A percentile compares a stretch with the other conserved stretches of the same genome.
Evolutionary conservation across 352 stramenopile genomes (phyloP).

Genomic region (Phytophthora podocarpi): DNA sequence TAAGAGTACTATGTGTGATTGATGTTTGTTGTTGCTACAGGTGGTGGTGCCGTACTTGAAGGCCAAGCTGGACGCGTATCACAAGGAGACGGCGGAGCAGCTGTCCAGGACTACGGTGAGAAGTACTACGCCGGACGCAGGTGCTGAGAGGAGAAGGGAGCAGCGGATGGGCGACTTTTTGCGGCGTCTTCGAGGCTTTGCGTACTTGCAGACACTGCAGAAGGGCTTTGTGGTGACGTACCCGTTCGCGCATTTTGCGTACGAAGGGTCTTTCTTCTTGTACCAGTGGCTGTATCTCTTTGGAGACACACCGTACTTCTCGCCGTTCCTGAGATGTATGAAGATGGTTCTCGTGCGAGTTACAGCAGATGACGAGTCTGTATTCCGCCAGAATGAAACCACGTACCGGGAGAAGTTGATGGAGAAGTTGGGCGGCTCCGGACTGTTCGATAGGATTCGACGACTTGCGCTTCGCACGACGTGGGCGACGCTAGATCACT

Average conservation of each 20-base stretch:
- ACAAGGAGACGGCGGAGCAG: conserved; percentile 51
- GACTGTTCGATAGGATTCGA: conserved; percentile 47
- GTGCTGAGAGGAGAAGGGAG: conserved; percentile 1
- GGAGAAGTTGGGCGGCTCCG: conserved; percentile 47
- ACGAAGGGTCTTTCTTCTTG: conserved; percentile 83
- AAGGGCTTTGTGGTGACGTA: conserved; percentile 69
- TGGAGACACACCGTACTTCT: conserved; percentile 84
- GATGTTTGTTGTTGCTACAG: conserved; percentile 27
- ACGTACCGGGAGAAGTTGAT: conserved; percentile 60
- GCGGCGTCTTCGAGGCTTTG: conserved; percentile 49
- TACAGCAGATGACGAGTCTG: conserved; percentile 68
- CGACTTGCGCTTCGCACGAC: conserved; percentile 52
- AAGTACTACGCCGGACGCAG: neutral
- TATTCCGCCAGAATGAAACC: conserved; percentile 59
- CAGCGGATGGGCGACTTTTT: conserved; percentile 45
- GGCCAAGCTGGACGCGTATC: conserved; percentile 71
- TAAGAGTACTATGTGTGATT: neutral
- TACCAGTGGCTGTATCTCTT: conserved; percentile 91
- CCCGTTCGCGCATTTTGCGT: conserved; percentile 78
- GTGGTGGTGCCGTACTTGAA: conserved; percentile 83
- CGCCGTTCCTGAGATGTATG: conserved; percentile 72
- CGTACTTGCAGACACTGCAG: conserved; percentile 57
- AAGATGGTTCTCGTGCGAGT: conserved; percentile 79
- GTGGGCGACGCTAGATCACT: conserved; percentile 81
- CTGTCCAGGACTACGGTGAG: conserved; percentile 19